phyloP scores from a whole-genome alignment of 169 alveolate genomes.

The Sarcocystis neurona region DNA sequence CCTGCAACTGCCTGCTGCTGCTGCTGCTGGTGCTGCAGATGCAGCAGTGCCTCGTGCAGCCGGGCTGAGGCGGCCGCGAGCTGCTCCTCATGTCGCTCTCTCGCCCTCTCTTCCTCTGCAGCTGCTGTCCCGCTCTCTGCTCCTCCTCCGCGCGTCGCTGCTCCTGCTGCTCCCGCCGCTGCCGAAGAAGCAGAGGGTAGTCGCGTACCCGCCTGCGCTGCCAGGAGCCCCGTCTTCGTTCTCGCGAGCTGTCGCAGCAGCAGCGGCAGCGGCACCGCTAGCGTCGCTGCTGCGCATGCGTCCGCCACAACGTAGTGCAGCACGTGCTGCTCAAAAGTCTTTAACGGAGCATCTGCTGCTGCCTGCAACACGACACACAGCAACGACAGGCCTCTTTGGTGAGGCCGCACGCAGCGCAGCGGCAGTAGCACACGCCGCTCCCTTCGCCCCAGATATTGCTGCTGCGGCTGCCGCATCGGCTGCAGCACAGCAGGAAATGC shows the following conservation, averaged over 20 bases:
- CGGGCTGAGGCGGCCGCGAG: no score
- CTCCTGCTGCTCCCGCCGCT: no score
- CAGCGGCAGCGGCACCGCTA: neutral
- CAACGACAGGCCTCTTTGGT: neutral
- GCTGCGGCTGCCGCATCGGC: no score
- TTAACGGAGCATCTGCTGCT: neutral
- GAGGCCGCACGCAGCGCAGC: neutral
- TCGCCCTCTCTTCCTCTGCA: neutral
- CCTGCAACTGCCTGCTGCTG: no score
- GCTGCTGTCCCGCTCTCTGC: neutral
- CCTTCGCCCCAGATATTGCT: no score
- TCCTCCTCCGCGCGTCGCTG: neutral
- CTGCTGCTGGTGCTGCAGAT: no score
- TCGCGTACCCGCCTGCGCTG: no score
- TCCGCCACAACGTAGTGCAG: constrained; percentile 18
- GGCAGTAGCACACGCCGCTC: neutral
- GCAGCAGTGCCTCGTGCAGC: no score
- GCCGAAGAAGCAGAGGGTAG: no score
- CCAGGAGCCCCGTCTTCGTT: neutral
- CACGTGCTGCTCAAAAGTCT: neutral
- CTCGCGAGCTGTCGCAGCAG: neutral
- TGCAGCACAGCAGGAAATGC: no score
- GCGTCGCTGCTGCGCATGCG: neutral
- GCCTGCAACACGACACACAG: neutral
- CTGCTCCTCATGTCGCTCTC: no score